Conservation (phyloP, 805 yeast genomes). For the Candida patagonica region DNA sequence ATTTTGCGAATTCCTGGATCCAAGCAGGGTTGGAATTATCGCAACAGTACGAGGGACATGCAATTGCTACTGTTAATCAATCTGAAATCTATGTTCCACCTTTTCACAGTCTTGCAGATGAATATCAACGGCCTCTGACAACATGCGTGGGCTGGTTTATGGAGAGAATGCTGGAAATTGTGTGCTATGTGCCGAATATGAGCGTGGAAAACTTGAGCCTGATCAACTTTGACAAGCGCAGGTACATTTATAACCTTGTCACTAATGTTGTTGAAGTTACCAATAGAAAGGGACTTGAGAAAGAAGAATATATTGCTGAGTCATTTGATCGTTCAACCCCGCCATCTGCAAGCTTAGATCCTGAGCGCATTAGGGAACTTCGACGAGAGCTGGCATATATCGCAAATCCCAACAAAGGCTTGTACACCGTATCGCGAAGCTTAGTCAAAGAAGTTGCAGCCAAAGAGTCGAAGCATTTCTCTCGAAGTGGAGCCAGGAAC, state of each 20-base stretch:
- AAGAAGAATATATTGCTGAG: conserved; percentile 8
- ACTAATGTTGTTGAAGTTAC: conserved; percentile 43
- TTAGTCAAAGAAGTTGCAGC: conserved; percentile 33
- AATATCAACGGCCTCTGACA: conserved; percentile 37
- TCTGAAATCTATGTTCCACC: conserved; percentile 23
- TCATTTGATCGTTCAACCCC: conserved; percentile 2
- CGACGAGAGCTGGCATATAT: conserved; percentile 20
- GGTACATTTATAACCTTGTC: conserved; percentile 56
- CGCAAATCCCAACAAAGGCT: conserved; percentile 24
- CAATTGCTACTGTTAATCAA: conserved; percentile 5
- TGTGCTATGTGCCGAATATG: conserved; percentile 72
- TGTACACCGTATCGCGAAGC: conserved; percentile 23
- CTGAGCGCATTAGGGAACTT: not conserved
- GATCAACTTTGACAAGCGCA: conserved; percentile 78
- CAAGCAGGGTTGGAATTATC: conserved; percentile 38
- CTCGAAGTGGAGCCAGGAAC: conserved; percentile 27
- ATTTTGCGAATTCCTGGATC: conserved; percentile 61
- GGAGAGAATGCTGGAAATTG: conserved; percentile 67
- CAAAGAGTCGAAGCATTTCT: conserved; percentile 34
- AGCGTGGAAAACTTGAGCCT: conserved; percentile 51
- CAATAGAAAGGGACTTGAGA: conserved; percentile 10
- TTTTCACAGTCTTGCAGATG: conserved; percentile 16
- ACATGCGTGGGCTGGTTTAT: conserved; percentile 92
- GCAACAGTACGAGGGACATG: conserved; percentile 9
- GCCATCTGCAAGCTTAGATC: not conserved